Evolutionary conservation across 495 filamentous ascomycete genomes (phyloP).

Genomic region (Lichenothelia convexa): DNA sequence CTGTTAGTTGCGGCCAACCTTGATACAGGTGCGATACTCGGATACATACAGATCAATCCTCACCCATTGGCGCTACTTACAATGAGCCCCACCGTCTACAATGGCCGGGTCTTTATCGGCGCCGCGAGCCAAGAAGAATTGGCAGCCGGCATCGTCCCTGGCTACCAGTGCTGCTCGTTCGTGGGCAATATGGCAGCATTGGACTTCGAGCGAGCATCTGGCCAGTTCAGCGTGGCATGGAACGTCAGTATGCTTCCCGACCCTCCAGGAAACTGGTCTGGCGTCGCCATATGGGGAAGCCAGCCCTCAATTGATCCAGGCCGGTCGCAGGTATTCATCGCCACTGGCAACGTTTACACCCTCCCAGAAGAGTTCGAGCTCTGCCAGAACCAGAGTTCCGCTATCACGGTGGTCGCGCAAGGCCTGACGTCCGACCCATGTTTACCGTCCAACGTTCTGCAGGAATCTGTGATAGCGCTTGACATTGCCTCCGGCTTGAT

Average conservation of each 20-base stretch:
- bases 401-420: not conserved
- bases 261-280: too few species aligned
- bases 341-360: too few species aligned
- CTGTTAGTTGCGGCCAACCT: too few species aligned
- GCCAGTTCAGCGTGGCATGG: conserved; percentile 1
- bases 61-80: too few species aligned
- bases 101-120: conserved; percentile 17
- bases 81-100: conserved; percentile 16
- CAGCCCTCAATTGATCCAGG: too few species aligned
- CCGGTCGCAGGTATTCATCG: too few species aligned
- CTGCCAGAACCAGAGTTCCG: not conserved
- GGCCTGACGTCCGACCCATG: not conserved
- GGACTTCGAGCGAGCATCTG: too few species aligned
- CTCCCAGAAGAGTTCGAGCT: too few species aligned
- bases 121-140: conserved; percentile 18
- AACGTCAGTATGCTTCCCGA: too few species aligned
- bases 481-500: conserved; percentile 1
- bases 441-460: not conserved
- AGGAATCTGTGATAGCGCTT: conserved; percentile 1
- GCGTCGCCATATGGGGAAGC: too few species aligned
- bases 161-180: conserved; percentile 23
- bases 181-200: conserved; percentile 18
- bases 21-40: conserved; percentile 16
- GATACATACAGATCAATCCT: conserved; percentile 12
- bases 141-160: conserved; percentile 4